Conservation (phyloP, 2,329 filamentous ascomycete species). For the Clarireedia homoeocarpa region DNA sequence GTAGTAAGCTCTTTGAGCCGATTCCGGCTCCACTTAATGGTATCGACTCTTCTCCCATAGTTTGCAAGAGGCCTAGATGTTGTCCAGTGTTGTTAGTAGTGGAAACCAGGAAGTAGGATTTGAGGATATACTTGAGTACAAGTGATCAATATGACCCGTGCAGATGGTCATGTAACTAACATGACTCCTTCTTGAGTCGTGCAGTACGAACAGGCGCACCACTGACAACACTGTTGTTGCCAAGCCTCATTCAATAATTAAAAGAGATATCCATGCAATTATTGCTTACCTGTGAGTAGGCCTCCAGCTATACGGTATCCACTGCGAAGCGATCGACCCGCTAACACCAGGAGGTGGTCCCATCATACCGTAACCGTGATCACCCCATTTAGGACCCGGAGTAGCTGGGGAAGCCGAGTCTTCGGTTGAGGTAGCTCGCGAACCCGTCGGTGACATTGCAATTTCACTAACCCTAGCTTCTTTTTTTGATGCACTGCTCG, state of each 20-base stretch:
- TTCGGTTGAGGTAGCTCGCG: not conserved
- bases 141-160: too few relatives aligned
- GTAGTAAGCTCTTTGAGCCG: slow-evolving; percentile 27
- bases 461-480: slow-evolving; percentile 5
- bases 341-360: slow-evolving; percentile 26
- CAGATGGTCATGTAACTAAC: too few relatives aligned
- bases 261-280: too few relatives aligned
- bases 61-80: slow-evolving; percentile 29
- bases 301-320: slow-evolving; percentile 27
- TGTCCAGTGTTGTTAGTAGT: too few relatives aligned
- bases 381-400: slow-evolving; percentile 1
- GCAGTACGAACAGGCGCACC: too few relatives aligned
- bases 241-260: too few relatives aligned
- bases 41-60: slow-evolving; percentile 30
- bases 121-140: too few relatives aligned
- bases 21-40: slow-evolving; percentile 31
- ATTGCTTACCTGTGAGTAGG: slow-evolving; percentile 21
- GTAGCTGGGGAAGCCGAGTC: not conserved
- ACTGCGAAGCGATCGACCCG: slow-evolving; percentile 31
- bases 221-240: too few relatives aligned
- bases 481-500: not conserved
- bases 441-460: not conserved
- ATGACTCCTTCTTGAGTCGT: too few relatives aligned
- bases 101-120: too few relatives aligned
- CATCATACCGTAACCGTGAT: slow-evolving; percentile 14